These are phyloP conservation scores for Hypericum perforatum DNA, from an alignment of 345 rosid genomes.

Conservation along the genomic window DNA sequence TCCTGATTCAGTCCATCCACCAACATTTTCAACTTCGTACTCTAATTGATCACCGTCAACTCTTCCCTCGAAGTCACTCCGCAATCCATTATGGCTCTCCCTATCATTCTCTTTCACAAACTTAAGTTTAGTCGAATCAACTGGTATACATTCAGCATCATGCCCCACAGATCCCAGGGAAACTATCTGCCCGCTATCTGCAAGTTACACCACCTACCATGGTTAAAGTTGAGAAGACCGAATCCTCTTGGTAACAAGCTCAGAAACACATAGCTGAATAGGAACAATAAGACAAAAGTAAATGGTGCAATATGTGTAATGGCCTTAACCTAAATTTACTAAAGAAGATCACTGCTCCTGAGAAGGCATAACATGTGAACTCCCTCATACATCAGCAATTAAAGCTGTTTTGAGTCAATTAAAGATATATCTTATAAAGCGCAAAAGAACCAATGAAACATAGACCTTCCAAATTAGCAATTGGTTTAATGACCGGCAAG, in stretches of 20 bases:
- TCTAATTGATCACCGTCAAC: constrained; percentile 11
- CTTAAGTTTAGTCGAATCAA: constrained; percentile 27
- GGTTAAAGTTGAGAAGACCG: constrained; percentile 1
- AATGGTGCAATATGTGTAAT: no score
- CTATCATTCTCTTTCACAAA: constrained; percentile 20
- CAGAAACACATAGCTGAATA: background rate
- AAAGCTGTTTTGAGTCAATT: no score
- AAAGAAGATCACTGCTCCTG: no score
- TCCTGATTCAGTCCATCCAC: constrained; percentile 20
- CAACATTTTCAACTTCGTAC: constrained; percentile 11
- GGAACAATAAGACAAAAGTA: background rate
- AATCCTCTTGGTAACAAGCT: no score
- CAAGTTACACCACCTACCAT: constrained; percentile 11
- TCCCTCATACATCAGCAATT: no score
- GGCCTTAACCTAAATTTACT: no score
- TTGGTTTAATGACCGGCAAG: background rate
- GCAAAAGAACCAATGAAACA: background rate
- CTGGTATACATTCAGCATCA: constrained; percentile 25
- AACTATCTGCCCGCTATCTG: constrained; percentile 46
- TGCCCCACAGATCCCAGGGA: constrained; percentile 25
- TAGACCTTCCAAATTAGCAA: background rate
- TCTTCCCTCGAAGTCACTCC: constrained; percentile 16
- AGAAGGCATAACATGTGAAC: no score
- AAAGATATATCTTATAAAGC: no score
- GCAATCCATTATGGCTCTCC: constrained; percentile 16